phyloP scores from a whole-genome alignment of 345 rosid genomes.

The Salix dunnii region DNA sequence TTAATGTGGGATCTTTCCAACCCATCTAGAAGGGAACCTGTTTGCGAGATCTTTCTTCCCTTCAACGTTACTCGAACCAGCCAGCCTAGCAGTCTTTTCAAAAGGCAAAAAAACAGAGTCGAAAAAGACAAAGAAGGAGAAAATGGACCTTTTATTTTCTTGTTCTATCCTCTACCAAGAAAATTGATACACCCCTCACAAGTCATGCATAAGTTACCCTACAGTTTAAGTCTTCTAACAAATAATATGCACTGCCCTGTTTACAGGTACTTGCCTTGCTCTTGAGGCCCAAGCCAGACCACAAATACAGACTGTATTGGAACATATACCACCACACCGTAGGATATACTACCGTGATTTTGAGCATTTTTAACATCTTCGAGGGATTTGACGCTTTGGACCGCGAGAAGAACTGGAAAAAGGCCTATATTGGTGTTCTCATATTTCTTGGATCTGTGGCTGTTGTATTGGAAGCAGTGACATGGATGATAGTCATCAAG shows the following conservation, averaged over 20 bases:
- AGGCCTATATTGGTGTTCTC: constrained; percentile 49
- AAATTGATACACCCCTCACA: too few relatives aligned
- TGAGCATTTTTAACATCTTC: constrained; percentile 62
- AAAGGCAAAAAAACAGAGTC: background rate
- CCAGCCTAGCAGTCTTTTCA: background rate
- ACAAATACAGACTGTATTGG: constrained; percentile 82
- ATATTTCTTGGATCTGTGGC: constrained; percentile 50
- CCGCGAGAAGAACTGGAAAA: constrained; percentile 56
- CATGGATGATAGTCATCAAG: constrained; percentile 67
- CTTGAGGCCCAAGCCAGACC: constrained; percentile 79
- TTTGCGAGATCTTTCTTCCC: background rate
- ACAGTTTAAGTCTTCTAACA: background rate
- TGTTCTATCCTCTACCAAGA: background rate
- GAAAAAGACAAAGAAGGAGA: background rate
- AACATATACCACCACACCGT: constrained; percentile 76
- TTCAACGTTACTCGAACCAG: background rate
- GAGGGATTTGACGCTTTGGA: constrained; percentile 64
- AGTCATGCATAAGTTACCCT: background rate
- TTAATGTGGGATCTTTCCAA: background rate
- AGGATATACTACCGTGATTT: constrained; percentile 59
- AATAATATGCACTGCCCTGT: background rate
- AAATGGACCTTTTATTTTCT: background rate
- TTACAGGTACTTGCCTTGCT: constrained; percentile 66
- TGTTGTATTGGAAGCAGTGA: constrained; percentile 52
- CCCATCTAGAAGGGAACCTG: background rate